phyloP scores from a whole-genome alignment of 2,329 filamentous ascomycete genomes.

The Aspergillus sp. region DNA sequence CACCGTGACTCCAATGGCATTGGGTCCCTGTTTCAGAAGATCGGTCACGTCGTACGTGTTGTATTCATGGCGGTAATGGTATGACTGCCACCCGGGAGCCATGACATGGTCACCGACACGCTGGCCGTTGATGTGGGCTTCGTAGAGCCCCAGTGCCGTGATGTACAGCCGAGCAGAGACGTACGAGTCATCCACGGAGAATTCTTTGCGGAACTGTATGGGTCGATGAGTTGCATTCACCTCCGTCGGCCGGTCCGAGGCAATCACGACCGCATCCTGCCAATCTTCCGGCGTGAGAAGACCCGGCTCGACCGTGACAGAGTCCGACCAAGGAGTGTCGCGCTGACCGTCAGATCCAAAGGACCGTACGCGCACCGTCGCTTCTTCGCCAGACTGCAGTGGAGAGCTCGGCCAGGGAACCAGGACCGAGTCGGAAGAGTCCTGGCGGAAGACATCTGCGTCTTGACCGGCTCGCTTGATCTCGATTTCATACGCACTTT shows the following conservation, averaged over 20 bases:
- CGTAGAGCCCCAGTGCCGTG: conserved; percentile 47
- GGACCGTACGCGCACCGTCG: conserved; percentile 10
- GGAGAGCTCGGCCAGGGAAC: conserved; percentile 22
- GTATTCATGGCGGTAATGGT: conserved; percentile 50
- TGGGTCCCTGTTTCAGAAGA: conserved; percentile 36
- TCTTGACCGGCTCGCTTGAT: conserved; percentile 5
- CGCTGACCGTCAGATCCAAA: conserved; percentile 1
- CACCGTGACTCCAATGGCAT: conserved; percentile 42
- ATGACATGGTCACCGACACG: conserved; percentile 44
- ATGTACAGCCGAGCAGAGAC: conserved; percentile 43
- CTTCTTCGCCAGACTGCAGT: conserved; percentile 15
- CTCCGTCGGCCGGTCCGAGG: conserved; percentile 17
- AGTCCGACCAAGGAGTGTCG: conserved; percentile 30
- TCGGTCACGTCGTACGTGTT: conserved; percentile 53
- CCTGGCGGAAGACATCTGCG: conserved; percentile 7
- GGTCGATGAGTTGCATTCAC: conserved; percentile 26
- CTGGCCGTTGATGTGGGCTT: conserved; percentile 48
- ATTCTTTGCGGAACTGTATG: conserved; percentile 34
- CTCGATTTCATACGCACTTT: conserved; percentile 18
- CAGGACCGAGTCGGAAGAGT: conserved; percentile 19
- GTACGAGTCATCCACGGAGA: conserved; percentile 16
- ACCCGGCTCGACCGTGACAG: conserved; percentile 30
- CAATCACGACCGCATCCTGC: conserved; percentile 22
- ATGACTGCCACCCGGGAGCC: conserved; percentile 52
- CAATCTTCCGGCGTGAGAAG: conserved; percentile 32